Base-by-base conservation (phyloP, 2,329 filamentous ascomycete species). In the Monosporascus sp. region DNA sequence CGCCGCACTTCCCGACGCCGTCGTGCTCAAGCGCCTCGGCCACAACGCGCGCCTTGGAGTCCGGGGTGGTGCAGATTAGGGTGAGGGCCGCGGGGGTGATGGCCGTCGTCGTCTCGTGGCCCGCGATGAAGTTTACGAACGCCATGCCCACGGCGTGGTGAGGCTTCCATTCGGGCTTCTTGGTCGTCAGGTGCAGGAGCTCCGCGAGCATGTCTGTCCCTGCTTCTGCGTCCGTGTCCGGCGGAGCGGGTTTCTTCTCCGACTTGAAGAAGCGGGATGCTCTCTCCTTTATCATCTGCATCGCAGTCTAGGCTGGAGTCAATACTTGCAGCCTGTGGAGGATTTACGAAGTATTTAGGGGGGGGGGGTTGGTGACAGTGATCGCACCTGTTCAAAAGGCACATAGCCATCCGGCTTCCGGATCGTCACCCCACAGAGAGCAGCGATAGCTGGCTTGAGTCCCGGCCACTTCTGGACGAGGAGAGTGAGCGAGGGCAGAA, bases 11-110 rank as follows among this genome's bases (percentile, higher is more conserved):
- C 3, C 56, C 53, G 1, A 54, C 55, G 0, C 47, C 14, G 0
- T 31, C 24, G 31, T 18, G 5, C 0, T 41, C 15, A 5, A 65
- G 63, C 2, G 76, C 54, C 17, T 70, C 66, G 1, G 60, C 55
- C 1, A 58, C 53, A 0, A 76, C 66, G 2, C 57, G 63, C 1
- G 52, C 24, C 43, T 74, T 72, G 0, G 71, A 63, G 0, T 62
- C 58, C 0, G 58, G 39, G 31, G 76, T 68, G 0, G 71, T 70
- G 1, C 70, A 76, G 24, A 82, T 67, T 69, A 78, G 72, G 47
- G 75, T 67, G 47, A 82, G 60, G 22, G 72, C 66, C 3, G 78
- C 74, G 0, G 77, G 27, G 2, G 52, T 50, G 47, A 48, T 52
- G 6, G 55, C 54, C 14, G 55, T 51, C 1, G 50, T 54, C 3